Evolutionary conservation across 768 basidiomycete genomes (phyloP).

Genomic region (Omphalotus guepiniiformis): DNA sequence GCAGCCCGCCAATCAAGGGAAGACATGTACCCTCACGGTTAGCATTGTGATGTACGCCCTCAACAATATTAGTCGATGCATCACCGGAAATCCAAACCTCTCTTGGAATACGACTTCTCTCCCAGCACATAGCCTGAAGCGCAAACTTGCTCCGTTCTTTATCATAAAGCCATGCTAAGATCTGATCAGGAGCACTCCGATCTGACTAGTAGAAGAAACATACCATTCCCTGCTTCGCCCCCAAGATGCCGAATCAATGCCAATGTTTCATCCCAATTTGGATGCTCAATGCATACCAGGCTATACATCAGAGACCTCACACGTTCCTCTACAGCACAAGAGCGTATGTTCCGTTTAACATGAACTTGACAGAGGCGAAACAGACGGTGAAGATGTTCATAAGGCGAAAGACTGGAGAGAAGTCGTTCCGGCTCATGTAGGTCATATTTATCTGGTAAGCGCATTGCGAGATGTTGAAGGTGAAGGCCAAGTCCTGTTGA

Average conservation of each 20-base stretch:
- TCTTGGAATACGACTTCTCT: not conserved
- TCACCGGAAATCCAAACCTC: constrained; percentile 5
- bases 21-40: constrained; percentile 1
- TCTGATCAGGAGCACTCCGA: not conserved
- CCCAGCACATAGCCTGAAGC: constrained; percentile 7
- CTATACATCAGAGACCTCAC: constrained; percentile 7
- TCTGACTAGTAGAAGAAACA: not conserved
- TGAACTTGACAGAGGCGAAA: constrained; percentile 9
- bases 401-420: not conserved
- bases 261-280: constrained; percentile 2
- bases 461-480: not conserved
- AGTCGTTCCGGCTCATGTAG: constrained; percentile 6
- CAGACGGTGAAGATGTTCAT: constrained; percentile 8
- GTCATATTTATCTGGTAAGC: constrained; percentile 4
- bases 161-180: not conserved
- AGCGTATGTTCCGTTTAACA: constrained; percentile 6
- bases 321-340: not conserved
- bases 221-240: constrained; percentile 10
- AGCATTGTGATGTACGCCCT: not conserved
- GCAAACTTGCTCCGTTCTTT: constrained; percentile 3
- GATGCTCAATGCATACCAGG: constrained; percentile 5
- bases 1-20: too few species aligned
- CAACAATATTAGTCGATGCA: not conserved
- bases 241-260: constrained; percentile 2
- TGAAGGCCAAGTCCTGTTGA: not conserved